Base-by-base conservation (phyloP, 2,329 filamentous ascomycete species). In the Pseudocercospora eumusae region DNA sequence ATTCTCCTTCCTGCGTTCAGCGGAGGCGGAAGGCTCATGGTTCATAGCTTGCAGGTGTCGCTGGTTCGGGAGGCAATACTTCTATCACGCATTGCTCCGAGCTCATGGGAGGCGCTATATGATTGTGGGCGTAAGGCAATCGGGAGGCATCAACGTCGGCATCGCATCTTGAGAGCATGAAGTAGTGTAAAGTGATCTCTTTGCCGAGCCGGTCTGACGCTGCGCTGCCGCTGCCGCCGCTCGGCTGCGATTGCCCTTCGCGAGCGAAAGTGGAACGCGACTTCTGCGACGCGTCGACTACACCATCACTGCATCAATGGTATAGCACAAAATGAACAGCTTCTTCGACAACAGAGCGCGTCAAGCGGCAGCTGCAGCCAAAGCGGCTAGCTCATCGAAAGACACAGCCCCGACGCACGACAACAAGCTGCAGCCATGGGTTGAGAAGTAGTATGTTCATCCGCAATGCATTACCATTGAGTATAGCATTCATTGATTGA, bases 331-430 rank as follows among this genome's bases (percentile, higher is more conserved):
- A 49, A 96, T 97, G 90, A 87, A 92, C 55, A 93, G 86, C 75
- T 99, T 99, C 78, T 99, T 99, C 79, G 93, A 96, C 76, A 84
- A 97, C 72, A 96, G 96, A 79, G 93, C 93, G 58, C 88, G 93
- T 50, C 84, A 86, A 65, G 82, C 82, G 44, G 84, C 81, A 36
- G 92, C 92, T 74, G 90, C 89, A 58, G 69, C 72, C n/a, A 90
- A 88, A 10, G 88, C 90, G n/a, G 81, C 85, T 44, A 89, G 86
- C 75, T 86, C 88, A 49, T 83, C 83, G 57, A 96, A 93, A 77
- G 77, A 82, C 59, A 83, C 87, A 67, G 84, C 80, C 31, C 77
- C 80, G 62, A 83, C 82, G 72, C 88, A 85, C 73, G 86, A 90
- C 28, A 83, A 83, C 68, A 84, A 85, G 72, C 82, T 88, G 69